Conservation (phyloP, 176 grass and related monocot genomes). For the Oryza meridionalis region DNA sequence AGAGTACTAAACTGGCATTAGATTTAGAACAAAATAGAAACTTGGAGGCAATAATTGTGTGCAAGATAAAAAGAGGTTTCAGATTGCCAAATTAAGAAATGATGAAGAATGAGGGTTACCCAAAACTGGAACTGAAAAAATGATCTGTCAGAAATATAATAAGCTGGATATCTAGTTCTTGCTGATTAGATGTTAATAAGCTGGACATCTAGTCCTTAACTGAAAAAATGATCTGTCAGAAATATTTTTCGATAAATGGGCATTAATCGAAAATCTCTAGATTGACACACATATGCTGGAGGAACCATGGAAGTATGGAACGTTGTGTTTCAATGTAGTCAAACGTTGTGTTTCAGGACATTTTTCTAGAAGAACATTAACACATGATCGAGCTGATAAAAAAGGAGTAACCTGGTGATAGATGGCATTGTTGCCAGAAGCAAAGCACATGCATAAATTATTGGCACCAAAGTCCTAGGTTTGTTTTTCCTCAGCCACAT, state of each 20-base stretch:
- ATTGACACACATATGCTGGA: conserved; percentile 13
- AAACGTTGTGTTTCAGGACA: conserved; percentile 3
- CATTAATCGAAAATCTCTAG: conserved; percentile 1
- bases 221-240: too few species aligned
- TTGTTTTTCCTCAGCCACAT: conserved; percentile 99
- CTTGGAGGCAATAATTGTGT: background rate
- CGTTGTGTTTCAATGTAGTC: background rate
- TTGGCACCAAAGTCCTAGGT: conserved; percentile 83
- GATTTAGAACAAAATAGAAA: background rate
- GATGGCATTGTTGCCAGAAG: conserved; percentile 96
- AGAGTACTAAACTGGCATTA: background rate
- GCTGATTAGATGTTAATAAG: conserved; percentile 9
- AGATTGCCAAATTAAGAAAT: background rate
- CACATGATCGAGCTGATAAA: conserved; percentile 1
- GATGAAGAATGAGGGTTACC: background rate
- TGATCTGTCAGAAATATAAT: background rate
- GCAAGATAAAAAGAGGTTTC: background rate
- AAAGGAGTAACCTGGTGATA: conserved; percentile 72
- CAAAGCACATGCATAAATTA: conserved; percentile 92
- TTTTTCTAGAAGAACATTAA: conserved; percentile 28
- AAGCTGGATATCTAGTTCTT: background rate
- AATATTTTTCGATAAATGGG: too few species aligned
- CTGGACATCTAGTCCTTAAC: too few species aligned
- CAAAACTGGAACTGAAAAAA: background rate
- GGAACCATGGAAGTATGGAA: background rate